Conservation (phyloP, 2,329 filamentous ascomycete species). For the Fusarium agapanthi region DNA sequence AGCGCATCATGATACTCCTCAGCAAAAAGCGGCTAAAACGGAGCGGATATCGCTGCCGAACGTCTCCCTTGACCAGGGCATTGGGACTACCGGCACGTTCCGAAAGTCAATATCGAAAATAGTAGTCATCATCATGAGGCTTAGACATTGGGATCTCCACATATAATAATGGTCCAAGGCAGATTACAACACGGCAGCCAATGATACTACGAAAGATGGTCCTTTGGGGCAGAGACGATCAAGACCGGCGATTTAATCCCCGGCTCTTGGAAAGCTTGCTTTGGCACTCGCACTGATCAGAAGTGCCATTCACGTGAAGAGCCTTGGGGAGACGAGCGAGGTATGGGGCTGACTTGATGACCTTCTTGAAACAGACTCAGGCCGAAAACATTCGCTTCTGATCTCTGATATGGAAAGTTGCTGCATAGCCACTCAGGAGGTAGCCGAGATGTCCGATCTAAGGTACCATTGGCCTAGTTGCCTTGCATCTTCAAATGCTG, state of each 20-base stretch:
- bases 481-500: background rate
- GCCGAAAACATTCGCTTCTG: background rate
- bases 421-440: background rate
- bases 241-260: background rate
- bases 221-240: background rate
- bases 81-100: background rate
- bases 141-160: background rate
- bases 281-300: background rate
- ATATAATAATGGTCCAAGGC: background rate
- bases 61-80: background rate
- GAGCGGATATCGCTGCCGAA: background rate
- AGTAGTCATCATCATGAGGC: background rate
- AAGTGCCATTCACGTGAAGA: background rate
- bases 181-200: background rate
- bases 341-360: background rate
- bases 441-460: background rate
- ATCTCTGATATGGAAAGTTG: fast-evolving
- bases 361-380: background rate
- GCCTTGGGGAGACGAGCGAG: background rate
- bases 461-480: background rate
- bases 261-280: background rate
- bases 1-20: background rate
- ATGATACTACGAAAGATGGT: fast-evolving
- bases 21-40: background rate
- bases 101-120: background rate